Percentiles rank a stretch among this genome's conserved stretches.
Conservation (phyloP, 1,139 yeast genomes). For the Kodamaea suecica region DNA sequence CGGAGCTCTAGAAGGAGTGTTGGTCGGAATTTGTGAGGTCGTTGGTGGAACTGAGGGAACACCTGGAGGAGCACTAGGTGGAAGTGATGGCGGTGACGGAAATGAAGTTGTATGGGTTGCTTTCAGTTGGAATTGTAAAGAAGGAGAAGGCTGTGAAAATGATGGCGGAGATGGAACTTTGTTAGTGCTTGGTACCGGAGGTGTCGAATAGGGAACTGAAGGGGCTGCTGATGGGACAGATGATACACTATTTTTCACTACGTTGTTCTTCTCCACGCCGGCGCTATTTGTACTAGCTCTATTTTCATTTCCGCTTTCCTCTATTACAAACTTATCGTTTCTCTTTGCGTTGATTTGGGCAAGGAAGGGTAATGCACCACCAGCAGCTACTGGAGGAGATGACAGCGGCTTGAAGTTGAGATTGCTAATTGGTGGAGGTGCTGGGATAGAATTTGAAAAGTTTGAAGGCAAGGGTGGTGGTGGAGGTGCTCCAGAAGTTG, state of each 20-base stretch:
- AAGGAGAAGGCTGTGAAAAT: neutral
- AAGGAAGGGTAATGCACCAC: conserved; percentile 39
- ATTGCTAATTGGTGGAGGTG: conserved; percentile 4
- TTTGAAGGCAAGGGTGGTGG: conserved; percentile 12
- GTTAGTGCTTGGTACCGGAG: neutral
- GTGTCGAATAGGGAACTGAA: too few species aligned
- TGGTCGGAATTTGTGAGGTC: too few species aligned
- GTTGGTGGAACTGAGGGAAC: conserved; percentile 12
- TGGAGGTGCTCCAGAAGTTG: conserved; percentile 12
- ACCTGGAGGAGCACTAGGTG: conserved; percentile 3
- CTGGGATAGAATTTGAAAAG: conserved; percentile 12
- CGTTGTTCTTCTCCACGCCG: too few species aligned
- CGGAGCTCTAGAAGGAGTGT: too few species aligned
- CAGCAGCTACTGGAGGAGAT: conserved; percentile 16
- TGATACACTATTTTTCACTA: too few species aligned
- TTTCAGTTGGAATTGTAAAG: too few species aligned
- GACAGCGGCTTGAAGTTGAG: conserved; percentile 8
- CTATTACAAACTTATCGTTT: conserved; percentile 36
- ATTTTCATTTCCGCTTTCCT: conserved; percentile 18
- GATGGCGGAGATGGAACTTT: neutral
- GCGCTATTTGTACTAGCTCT: neutral
- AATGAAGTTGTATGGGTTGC: conserved; percentile 3
- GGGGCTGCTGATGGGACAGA: too few species aligned
- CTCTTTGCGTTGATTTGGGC: conserved; percentile 43
- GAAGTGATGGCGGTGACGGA: conserved; percentile 7